Evolutionary conservation across 2,329 filamentous ascomycete genomes (phyloP).

Genomic region (Hymenoscyphus occultus): DNA sequence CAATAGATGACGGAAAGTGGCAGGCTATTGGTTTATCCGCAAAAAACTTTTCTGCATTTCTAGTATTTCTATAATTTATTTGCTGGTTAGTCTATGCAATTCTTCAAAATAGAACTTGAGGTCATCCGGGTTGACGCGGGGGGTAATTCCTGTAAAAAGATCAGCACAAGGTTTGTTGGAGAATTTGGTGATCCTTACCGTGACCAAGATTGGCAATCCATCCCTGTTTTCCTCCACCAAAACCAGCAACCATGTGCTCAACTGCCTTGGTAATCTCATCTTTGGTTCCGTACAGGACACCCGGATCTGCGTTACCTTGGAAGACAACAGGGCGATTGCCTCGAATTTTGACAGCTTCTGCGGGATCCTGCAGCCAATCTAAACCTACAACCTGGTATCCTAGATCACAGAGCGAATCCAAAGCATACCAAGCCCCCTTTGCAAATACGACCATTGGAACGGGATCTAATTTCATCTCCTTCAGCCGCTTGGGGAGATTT

Average conservation of each 20-base stretch:
- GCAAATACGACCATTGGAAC: constrained; percentile 98
- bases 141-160: constrained; percentile 71
- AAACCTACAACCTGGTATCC: constrained; percentile 93
- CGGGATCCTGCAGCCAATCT: constrained; percentile 91
- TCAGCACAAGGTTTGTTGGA: constrained; percentile 17
- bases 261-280: constrained; percentile 80
- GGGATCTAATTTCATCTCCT: constrained; percentile 69
- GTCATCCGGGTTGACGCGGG: constrained; percentile 89
- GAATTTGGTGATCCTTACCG: constrained; percentile 54
- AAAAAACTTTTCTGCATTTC: background rate
- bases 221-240: constrained; percentile 74
- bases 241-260: constrained; percentile 82
- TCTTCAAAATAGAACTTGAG: constrained; percentile 93
- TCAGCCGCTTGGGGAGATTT: constrained; percentile 71
- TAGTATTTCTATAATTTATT: constrained; percentile 17
- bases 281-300: constrained; percentile 81
- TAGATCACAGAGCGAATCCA: constrained; percentile 81
- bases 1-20: constrained; percentile 6
- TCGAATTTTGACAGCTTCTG: constrained; percentile 76
- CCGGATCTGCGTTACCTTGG: constrained; percentile 95
- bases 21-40: background rate
- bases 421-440: constrained; percentile 94
- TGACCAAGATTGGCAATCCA: constrained; percentile 98
- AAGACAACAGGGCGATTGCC: constrained; percentile 71
- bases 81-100: constrained; percentile 67